Evolutionary conservation across 495 filamentous ascomycete genomes (phyloP).

Genomic region (Neurospora tetrasperma): DNA sequence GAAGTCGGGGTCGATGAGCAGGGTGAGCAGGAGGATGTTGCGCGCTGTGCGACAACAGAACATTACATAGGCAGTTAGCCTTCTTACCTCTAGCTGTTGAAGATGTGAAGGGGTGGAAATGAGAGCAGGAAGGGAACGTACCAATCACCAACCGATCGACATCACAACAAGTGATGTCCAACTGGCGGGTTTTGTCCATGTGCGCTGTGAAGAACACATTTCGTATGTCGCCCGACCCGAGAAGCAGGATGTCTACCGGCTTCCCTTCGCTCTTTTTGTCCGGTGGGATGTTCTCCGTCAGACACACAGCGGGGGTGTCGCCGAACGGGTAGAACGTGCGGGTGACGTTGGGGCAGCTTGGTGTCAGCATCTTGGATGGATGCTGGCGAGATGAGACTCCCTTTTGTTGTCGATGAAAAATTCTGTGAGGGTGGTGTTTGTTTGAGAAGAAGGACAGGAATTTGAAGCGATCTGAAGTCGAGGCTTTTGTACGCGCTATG

Average conservation of each 20-base stretch:
- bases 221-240: constrained; percentile 22
- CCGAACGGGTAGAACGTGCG: constrained; percentile 15
- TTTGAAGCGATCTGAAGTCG: neutral
- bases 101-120: neutral
- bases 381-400: neutral
- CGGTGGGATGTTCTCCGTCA: constrained; percentile 20
- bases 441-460: neutral
- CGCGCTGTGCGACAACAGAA: constrained; percentile 10
- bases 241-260: constrained; percentile 15
- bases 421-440: neutral
- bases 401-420: neutral
- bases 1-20: constrained; percentile 15
- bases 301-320: constrained; percentile 20
- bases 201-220: constrained; percentile 23
- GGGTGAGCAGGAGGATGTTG: constrained; percentile 20
- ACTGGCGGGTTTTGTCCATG: constrained; percentile 10
- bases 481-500: neutral
- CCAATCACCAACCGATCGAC: constrained; percentile 17
- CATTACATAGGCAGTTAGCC: too few species aligned
- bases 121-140: neutral
- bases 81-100: neutral
- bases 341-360: neutral
- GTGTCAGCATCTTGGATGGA: neutral
- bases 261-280: constrained; percentile 6
- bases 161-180: constrained; percentile 26